Base-by-base conservation (phyloP, 495 filamentous ascomycete species). In the Penicillium odoratum region DNA sequence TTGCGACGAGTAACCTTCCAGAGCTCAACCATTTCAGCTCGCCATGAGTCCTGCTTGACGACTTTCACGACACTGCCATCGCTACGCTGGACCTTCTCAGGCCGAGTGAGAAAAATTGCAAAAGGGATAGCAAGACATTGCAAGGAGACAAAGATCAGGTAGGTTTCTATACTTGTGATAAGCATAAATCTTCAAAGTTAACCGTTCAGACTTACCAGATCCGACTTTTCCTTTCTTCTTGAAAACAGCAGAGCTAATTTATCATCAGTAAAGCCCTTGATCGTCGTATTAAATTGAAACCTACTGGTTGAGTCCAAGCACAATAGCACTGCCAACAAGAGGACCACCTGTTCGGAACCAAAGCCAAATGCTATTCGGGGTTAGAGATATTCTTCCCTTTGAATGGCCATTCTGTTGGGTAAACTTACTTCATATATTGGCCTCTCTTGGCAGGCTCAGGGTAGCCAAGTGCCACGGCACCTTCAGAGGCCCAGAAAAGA, bases 401-500 rank as follows among this genome's bases (percentile, higher is more conserved):
- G 4, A 15, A 6, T 10, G 8, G 8, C 7, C 13, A 21, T n/a
- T 10, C 26, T 16, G 5, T 7, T 34, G 8, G 4, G 33, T 11
- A 5, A 38, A 62, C 65, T 56, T 18, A 71, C 68, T 74, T 71
- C 63, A 87, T 76, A 42, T 80, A 81, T 50, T 74, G 74, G 13
- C 82, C 84, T 56, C 79, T 67, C 53, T 88, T 87, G 45, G 76
- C 72, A 5, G 80, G 78, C 61, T 87, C 85, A 0, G 85, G 83
- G 60, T 88, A 88, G 0, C 80, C 76, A 31, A 88, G 76, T 15
- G 83, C 85, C 33, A 88, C 84, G 7, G 85, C 84, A 18, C 81
- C 83, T 65, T 88, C 85, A 15, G 83, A 79, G 44, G 78, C 79
- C 86, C 85, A 88, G 68, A 87, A 88, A 0, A 87, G 73, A 36